Base-by-base conservation (phyloP, 768 basidiomycete species). In the Kwoniella bestiolae region DNA sequence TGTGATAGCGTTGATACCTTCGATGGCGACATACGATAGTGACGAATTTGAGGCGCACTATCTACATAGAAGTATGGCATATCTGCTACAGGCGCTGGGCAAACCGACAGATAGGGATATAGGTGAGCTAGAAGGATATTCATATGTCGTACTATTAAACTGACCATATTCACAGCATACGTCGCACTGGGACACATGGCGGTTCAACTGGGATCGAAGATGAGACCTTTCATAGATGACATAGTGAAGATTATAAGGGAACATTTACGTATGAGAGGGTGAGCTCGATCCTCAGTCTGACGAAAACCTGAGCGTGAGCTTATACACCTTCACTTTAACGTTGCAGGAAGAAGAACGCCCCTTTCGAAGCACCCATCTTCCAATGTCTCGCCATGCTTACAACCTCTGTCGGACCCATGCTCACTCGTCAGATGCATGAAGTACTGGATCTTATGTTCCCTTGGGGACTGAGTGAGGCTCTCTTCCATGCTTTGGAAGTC, bases 371-470 rank as follows among this genome's bases (percentile, higher is more conserved):
- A 69, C 90, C 94, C 0, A 93, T 98, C 64, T 98, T 99, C 77
- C 92, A 97, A 84, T 98, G 96, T 81, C 87, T 99, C 65, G 92
- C 92, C 38, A 95, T 97, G 93, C 84, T 99, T 46, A 92, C 94
- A 1, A 87, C 88, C 1, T 92, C 96, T 8, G 94, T 99, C 32
- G 96, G 96, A 0, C 94, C 94, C 2, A 95, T 94, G 80, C 83
- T 99, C 51, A 98, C 96, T 0, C 94, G 95, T 77, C 85, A 95
- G 50, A 85, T 99, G 63, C 96, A 97, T 80, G 96, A 98, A 76
- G 91, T 97, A 71, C 86, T 99, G 32, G 94, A 98, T 79, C 84
- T 96, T 45, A 98, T 99, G 91, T 91, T 98, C 76, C 90, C 89
- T 0, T 95, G 90, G 76, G 95, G 94, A 2, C 82, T 99, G 67